These are phyloP conservation scores for Sordariomycetes sp. DNA, from an alignment of 2,329 filamentous ascomycete genomes.

Conservation along the genomic window DNA sequence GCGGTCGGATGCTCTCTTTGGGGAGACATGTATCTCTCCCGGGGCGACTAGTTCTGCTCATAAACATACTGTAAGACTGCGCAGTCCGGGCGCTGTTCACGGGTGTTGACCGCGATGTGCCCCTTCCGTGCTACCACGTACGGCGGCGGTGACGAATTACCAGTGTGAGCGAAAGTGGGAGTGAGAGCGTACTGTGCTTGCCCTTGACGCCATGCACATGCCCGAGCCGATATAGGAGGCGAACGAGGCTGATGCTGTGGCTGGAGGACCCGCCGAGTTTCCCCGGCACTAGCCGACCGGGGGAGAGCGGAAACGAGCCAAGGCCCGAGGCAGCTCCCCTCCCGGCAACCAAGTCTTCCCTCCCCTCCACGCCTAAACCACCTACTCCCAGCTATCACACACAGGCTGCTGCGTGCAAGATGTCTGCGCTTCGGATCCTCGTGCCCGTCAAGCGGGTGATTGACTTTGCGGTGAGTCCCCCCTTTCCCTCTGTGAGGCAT, in stretches of 20 bases:
- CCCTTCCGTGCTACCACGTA: neutral
- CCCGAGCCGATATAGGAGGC: neutral
- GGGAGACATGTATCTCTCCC: neutral
- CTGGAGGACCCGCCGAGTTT: neutral
- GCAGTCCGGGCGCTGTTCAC: neutral
- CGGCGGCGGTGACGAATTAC: neutral
- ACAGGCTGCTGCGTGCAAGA: conserved; percentile 16
- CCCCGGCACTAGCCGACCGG: conserved; percentile 3
- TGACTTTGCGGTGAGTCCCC: conserved; percentile 61
- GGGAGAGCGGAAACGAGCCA: neutral
- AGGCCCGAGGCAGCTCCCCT: conserved; percentile 1
- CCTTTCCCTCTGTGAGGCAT: neutral
- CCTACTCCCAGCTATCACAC: neutral
- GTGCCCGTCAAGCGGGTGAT: conserved; percentile 77
- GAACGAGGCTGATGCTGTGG: neutral
- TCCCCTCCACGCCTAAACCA: neutral
- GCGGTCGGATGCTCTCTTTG: neutral
- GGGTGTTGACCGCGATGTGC: neutral
- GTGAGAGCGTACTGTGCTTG: neutral
- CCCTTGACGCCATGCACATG: neutral
- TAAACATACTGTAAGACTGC: neutral
- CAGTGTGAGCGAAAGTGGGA: neutral
- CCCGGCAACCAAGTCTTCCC: neutral
- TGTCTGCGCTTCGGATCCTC: conserved; percentile 60
- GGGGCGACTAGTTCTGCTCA: neutral